A percentile compares a stretch with the other conserved stretches of the same genome.
Evolutionary conservation across 176 grass and related monocot genomes (phyloP).

Genomic region (Carex kokanica): DNA sequence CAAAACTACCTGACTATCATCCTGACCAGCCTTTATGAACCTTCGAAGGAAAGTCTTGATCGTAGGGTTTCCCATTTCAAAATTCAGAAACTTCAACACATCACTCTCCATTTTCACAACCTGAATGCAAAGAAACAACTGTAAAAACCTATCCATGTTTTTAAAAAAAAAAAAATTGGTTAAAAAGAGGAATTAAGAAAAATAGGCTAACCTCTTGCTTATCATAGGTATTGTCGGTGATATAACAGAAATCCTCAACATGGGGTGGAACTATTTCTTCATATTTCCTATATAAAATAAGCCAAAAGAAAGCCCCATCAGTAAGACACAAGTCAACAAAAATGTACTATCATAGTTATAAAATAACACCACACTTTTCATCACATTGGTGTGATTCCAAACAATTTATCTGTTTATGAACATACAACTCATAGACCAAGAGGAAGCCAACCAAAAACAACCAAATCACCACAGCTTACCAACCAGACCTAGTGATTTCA

Average conservation of each 20-base stretch:
- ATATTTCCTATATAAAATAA: conserved; percentile 57
- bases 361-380: not conserved
- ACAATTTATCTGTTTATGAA: not conserved
- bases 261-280: conserved; percentile 78
- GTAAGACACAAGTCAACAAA: not conserved
- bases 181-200: not conserved
- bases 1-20: conserved; percentile 52
- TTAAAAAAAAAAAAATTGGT: not conserved
- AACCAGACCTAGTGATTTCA: not conserved
- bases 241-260: conserved; percentile 91
- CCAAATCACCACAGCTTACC: not conserved
- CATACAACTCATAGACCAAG: not conserved
- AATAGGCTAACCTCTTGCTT: conserved; percentile 49
- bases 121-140: conserved; percentile 21
- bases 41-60: conserved; percentile 83
- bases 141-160: not conserved
- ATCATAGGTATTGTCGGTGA: conserved; percentile 93
- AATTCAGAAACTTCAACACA: conserved; percentile 78
- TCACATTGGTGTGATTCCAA: not conserved
- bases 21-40: conserved; percentile 46
- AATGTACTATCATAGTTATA: not conserved
- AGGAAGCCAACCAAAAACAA: not conserved
- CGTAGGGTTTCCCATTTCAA: conserved; percentile 84
- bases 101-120: conserved; percentile 85
- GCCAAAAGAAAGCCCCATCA: not conserved